Evolutionary conservation across 257 asterid genomes (phyloP), one percentile per base, ranked within the genome.

Genomic region (Primulina eburnea): DNA sequence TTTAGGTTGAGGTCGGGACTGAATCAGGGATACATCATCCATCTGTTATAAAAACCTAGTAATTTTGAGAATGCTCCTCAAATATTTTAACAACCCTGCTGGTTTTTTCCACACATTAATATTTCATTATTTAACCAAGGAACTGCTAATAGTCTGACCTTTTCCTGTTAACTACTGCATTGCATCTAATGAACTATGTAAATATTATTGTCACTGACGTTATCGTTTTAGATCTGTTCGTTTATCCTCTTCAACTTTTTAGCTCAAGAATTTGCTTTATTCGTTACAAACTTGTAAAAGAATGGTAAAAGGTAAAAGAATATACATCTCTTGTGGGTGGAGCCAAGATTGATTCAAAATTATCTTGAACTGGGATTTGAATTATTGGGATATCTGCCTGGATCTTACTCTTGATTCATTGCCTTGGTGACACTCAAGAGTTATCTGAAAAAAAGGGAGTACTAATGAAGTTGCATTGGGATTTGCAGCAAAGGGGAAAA

Each of bases 401-500:
- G 55, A 56, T 24, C 64, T 63, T 18, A 69, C 74, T 60, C 78
- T 76, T 80, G 79, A 78, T 79, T 77, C 85, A 32, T 78, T 78
- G 77, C 86, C 60, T 59, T 56, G 70, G 70, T 77, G 80, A 80
- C 85, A 81, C 88, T 78, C 86, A 71, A 77, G 78, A 73, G 77
- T 52, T 70, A 40, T 75, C 71, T 73, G 79, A 78, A 69, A 73
- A 74, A 66, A 72, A 75, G 75, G 21, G 50, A 73, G 77, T 72
- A 71, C 76, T 67, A 50, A 75, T 43, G 55, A 43, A 43, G 66
- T 74, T 75, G 78, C 86, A 72, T 84, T 79, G 87, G 88, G 86
- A 82, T 89, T 80, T 82, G 77, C 83, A 75, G 83, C 74, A 71
- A 82, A 74, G 79, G 76, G 68, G 70, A 81, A 83, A 69, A 73